phyloP scores from a whole-genome alignment of 2,329 filamentous ascomycete species.

The Pseudogymnoascus sp. region DNA sequence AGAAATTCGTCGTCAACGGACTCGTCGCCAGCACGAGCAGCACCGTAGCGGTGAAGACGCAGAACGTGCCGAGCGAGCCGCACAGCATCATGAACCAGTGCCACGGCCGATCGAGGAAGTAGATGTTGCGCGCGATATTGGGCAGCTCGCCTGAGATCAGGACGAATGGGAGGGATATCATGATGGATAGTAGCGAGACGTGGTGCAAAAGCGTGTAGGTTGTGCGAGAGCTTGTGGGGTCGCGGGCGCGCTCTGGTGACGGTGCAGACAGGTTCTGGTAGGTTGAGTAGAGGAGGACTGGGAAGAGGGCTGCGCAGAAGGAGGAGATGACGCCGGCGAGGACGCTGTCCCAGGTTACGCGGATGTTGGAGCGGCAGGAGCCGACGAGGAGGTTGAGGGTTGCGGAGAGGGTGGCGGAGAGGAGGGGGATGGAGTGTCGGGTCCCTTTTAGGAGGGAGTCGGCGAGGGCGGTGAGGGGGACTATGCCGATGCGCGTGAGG shows the following conservation, averaged over 20 bases:
- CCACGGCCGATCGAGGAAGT: constrained; percentile 45
- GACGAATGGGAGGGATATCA: constrained; percentile 40
- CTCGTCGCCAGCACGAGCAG: constrained; percentile 41
- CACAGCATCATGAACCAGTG: constrained; percentile 45
- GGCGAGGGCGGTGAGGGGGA: constrained; percentile 40
- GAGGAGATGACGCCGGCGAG: constrained; percentile 44
- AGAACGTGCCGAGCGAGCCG: constrained; percentile 38
- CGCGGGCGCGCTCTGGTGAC: constrained; percentile 15
- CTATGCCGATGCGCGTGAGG: constrained; percentile 41
- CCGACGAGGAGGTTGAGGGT: constrained; percentile 43
- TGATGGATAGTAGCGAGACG: constrained; percentile 39
- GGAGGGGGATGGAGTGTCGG: constrained; percentile 37
- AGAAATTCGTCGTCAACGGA: constrained; percentile 40
- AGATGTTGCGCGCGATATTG: constrained; percentile 42
- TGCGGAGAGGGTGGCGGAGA: constrained; percentile 41
- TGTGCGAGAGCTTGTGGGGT: constrained; percentile 32
- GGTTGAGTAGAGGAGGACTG: constrained; percentile 40
- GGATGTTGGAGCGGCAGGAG: constrained; percentile 35
- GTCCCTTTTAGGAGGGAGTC: constrained; percentile 38
- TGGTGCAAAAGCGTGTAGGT: constrained; percentile 45
- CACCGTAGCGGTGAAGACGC: constrained; percentile 39
- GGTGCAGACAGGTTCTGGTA: constrained; percentile 35
- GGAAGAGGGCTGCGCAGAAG: constrained; percentile 42
- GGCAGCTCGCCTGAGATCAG: constrained; percentile 40
- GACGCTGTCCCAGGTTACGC: constrained; percentile 42